These are phyloP conservation scores for Fomitopsis schrenkii DNA, from an alignment of 1,284 basidiomycete species.

Conservation along the genomic window DNA sequence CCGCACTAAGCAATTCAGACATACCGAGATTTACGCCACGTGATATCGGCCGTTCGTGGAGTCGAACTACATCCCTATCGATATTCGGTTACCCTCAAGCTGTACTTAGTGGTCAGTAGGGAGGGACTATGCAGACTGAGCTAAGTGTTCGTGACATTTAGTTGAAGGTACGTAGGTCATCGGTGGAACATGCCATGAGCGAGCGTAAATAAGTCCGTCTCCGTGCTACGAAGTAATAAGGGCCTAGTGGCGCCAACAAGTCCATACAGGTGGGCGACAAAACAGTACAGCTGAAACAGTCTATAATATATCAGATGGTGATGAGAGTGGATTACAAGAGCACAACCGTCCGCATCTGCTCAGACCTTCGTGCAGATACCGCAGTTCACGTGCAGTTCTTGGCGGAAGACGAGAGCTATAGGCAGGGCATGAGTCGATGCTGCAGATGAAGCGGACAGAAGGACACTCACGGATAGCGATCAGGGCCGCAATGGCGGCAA, in stretches of 20 bases:
- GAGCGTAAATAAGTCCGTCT: slow-evolving; percentile 10
- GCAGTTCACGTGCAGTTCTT: slow-evolving; percentile 56
- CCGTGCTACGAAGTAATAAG: slow-evolving; percentile 3
- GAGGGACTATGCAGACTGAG: background rate
- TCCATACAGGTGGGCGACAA: slow-evolving; percentile 9
- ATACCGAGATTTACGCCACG: no score
- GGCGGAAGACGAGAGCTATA: slow-evolving; percentile 59
- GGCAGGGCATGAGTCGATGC: slow-evolving; percentile 9
- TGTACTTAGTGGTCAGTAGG: no score
- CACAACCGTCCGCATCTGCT: slow-evolving; percentile 23
- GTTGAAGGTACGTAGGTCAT: background rate
- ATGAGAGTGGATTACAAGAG: slow-evolving; percentile 7
- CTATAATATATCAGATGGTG: slow-evolving; percentile 24
- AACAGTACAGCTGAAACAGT: slow-evolving; percentile 25
- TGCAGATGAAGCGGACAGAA: background rate
- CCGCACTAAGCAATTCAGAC: no score
- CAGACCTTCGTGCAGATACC: slow-evolving; percentile 66
- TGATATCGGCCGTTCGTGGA: no score
- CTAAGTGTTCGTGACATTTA: slow-evolving; percentile 1
- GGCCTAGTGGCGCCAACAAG: background rate
- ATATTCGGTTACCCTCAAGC: no score
- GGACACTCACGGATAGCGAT: slow-evolving; percentile 66
- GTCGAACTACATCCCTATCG: background rate
- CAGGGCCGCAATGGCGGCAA: slow-evolving; percentile 76
- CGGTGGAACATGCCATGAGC: background rate